Conservation (phyloP, 2,329 filamentous ascomycete genomes). For the Pseudogymnoascus sp. region DNA sequence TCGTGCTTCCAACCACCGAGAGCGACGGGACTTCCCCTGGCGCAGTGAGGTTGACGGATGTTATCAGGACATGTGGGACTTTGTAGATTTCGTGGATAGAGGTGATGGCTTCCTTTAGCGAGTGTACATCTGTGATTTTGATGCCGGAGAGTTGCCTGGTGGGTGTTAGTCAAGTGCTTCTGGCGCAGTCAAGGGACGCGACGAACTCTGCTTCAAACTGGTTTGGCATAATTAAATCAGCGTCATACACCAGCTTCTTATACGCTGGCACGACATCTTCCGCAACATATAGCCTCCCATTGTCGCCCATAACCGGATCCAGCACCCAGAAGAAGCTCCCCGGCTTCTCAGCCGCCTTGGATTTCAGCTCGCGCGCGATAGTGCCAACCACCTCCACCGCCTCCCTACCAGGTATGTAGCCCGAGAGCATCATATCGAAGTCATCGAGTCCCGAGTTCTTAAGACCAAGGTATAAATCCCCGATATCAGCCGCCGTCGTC, state of each 20-base stretch:
- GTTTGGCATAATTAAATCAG: slow-evolving; percentile 89
- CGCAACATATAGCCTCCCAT: slow-evolving; percentile 83
- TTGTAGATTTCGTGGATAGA: slow-evolving; percentile 67
- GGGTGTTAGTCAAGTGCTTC: background rate
- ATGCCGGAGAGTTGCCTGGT: slow-evolving; percentile 75
- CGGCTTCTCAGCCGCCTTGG: slow-evolving; percentile 51
- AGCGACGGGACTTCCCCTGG: slow-evolving; percentile 47
- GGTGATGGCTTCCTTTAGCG: slow-evolving; percentile 65
- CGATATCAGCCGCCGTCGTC: slow-evolving; percentile 73
- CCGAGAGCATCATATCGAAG: slow-evolving; percentile 91
- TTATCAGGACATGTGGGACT: slow-evolving; percentile 86
- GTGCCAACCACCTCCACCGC: slow-evolving; percentile 75
- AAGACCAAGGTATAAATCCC: slow-evolving; percentile 75
- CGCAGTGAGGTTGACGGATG: slow-evolving; percentile 66
- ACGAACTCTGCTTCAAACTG: slow-evolving; percentile 93
- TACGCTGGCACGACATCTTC: slow-evolving; percentile 90
- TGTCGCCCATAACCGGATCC: slow-evolving; percentile 97
- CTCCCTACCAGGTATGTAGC: slow-evolving; percentile 83
- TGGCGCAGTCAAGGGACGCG: background rate
- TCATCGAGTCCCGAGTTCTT: slow-evolving; percentile 75
- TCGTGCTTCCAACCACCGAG: slow-evolving; percentile 68
- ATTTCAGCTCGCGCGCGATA: slow-evolving; percentile 73
- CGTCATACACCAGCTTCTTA: slow-evolving; percentile 66
- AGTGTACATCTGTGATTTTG: slow-evolving; percentile 67
- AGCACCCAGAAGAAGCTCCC: slow-evolving; percentile 94